Conservation (phyloP, 805 yeast genomes). For the Torulaspora indica region DNA sequence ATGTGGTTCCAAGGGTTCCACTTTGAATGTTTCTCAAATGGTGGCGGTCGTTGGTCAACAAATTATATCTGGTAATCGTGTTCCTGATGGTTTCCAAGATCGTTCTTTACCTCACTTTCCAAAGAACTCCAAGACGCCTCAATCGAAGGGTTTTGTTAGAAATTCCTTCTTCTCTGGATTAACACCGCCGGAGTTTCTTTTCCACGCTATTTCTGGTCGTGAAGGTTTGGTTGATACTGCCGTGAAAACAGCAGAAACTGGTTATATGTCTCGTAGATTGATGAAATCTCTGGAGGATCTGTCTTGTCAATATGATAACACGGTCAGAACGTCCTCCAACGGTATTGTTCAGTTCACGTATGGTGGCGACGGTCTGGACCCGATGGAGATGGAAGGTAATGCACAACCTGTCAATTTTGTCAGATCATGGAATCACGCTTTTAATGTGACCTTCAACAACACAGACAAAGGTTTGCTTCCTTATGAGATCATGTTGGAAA, state of each 20-base stretch:
- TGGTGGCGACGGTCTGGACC: slow-evolving; percentile 98
- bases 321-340: slow-evolving; percentile 91
- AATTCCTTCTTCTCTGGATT: slow-evolving; percentile 93
- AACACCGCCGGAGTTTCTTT: slow-evolving; percentile 92
- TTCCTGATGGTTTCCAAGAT: slow-evolving; percentile 99
- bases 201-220: slow-evolving; percentile 99
- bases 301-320: slow-evolving; percentile 86
- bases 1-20: slow-evolving; percentile 98
- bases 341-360: slow-evolving; percentile 97
- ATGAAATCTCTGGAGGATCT: slow-evolving; percentile 97
- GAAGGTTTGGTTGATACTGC: slow-evolving; percentile 99
- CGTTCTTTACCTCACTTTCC: slow-evolving; percentile 96
- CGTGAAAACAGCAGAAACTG: slow-evolving; percentile 98
- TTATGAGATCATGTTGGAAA: slow-evolving; percentile 54
- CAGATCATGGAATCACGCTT: slow-evolving; percentile 93
- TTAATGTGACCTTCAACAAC: slow-evolving; percentile 60
- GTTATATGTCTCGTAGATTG: slow-evolving; percentile 95
- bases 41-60: slow-evolving; percentile 99
- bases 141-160: slow-evolving; percentile 94
- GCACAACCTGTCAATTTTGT: slow-evolving; percentile 91
- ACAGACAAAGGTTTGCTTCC: slow-evolving; percentile 60
- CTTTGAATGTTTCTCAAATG: slow-evolving; percentile 97
- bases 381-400: slow-evolving; percentile 98
- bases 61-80: slow-evolving; percentile 97
- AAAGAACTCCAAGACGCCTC: slow-evolving; percentile 94